Conservation (phyloP, 2,329 filamentous ascomycete genomes). For the Phialophora tarda region DNA sequence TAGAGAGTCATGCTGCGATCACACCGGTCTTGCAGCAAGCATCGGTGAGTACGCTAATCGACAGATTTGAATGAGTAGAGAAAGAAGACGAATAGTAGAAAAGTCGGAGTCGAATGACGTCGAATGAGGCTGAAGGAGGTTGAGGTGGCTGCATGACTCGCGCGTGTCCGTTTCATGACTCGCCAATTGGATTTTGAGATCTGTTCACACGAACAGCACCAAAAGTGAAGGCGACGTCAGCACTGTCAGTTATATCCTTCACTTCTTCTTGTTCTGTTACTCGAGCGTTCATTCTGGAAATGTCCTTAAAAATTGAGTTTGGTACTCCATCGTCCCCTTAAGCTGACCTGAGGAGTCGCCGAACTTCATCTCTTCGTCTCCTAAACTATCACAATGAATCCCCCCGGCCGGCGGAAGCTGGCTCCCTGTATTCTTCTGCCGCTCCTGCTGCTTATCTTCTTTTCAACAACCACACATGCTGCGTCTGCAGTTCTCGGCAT, state of each 20-base stretch:
- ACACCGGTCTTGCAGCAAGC: not conserved
- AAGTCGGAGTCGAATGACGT: not conserved
- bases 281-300: conserved; percentile 16
- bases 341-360: not conserved
- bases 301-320: conserved; percentile 15
- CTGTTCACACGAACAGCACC: conserved; percentile 20
- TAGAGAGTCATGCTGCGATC: not conserved
- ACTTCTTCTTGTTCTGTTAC: not conserved
- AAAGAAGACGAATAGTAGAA: not conserved
- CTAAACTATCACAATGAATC: conserved; percentile 48
- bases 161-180: conserved; percentile 12
- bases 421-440: conserved; percentile 52
- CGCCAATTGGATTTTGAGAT: conserved; percentile 4
- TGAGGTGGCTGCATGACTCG: conserved; percentile 3
- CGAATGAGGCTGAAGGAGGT: not conserved
- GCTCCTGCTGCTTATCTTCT: conserved; percentile 58
- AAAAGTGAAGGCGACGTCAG: conserved; percentile 11
- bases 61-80: not conserved
- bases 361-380: not conserved
- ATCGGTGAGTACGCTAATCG: not conserved
- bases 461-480: conserved; percentile 63
- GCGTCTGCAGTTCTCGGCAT: conserved; percentile 84
- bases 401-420: conserved; percentile 53
- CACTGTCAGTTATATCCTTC: not conserved
- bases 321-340: conserved; percentile 1